These are phyloP conservation scores for Phlegmacium glaucopus DNA, from an alignment of 768 basidiomycete genomes.

Conservation along the genomic window DNA sequence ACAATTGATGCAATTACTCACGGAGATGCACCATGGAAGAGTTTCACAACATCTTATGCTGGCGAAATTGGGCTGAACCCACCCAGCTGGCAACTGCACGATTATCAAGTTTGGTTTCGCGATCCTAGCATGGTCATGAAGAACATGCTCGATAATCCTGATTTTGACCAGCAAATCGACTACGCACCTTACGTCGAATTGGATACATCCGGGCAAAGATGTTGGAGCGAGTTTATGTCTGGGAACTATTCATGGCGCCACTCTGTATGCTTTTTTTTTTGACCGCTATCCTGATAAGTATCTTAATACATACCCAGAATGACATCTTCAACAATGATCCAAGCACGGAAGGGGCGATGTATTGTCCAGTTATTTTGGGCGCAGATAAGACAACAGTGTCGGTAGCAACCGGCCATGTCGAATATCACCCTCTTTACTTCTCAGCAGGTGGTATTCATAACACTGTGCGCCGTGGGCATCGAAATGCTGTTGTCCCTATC, in stretches of 20 bases:
- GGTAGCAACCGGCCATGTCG: conserved; percentile 8
- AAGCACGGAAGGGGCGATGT: conserved; percentile 8
- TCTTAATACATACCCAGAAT: too few species aligned
- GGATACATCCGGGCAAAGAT: too few species aligned
- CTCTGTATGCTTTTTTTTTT: conserved; percentile 9
- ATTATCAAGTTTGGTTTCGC: conserved; percentile 21
- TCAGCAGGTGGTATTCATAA: conserved; percentile 12
- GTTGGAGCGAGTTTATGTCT: conserved; percentile 30
- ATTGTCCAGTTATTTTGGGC: conserved; percentile 12
- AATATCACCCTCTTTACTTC: conserved; percentile 12
- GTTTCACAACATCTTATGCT: conserved; percentile 11
- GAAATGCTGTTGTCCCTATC: background rate
- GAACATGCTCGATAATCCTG: conserved; percentile 24
- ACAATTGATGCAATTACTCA: conserved; percentile 17
- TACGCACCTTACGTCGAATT: conserved; percentile 19
- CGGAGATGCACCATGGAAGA: conserved; percentile 6
- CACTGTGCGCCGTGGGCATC: conserved; percentile 5
- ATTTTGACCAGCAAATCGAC: conserved; percentile 24
- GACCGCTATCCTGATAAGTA: background rate
- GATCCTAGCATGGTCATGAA: conserved; percentile 17
- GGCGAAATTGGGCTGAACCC: conserved; percentile 2
- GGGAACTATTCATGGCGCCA: conserved; percentile 26
- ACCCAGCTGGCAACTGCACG: conserved; percentile 18
- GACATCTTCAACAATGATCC: background rate
- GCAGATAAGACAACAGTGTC: conserved; percentile 16